These are phyloP conservation scores for Tricharina praecox DNA, from an alignment of 495 filamentous ascomycete genomes.

Conservation along the genomic window DNA sequence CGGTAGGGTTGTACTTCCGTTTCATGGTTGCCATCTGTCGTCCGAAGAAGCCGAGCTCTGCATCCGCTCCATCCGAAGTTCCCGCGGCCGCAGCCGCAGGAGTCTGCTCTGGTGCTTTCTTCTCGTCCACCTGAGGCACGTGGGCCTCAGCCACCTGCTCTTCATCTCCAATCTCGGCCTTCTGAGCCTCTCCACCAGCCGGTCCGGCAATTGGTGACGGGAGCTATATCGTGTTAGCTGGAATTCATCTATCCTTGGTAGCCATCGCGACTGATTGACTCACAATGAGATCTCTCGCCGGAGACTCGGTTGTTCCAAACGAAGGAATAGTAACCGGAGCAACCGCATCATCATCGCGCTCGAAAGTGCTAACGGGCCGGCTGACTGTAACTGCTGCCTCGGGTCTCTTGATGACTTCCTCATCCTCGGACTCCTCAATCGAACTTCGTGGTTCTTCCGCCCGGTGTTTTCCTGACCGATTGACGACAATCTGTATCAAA, in stretches of 20 bases:
- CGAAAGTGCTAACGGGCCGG: neutral
- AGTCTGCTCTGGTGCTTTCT: neutral
- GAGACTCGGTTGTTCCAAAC: neutral
- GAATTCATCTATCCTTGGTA: too few relatives aligned
- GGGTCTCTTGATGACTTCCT: neutral
- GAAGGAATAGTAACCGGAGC: neutral
- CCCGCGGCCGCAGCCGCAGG: too few relatives aligned
- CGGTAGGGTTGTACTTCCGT: constrained; percentile 3
- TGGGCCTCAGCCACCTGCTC: neutral
- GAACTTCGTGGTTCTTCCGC: neutral
- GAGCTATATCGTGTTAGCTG: neutral
- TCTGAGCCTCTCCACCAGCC: neutral
- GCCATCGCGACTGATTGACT: too few relatives aligned
- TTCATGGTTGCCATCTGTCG: neutral
- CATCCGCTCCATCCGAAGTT: neutral
- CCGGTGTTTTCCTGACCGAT: neutral
- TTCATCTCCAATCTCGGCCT: neutral
- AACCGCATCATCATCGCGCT: neutral
- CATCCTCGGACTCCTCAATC: neutral
- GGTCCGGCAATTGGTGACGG: neutral
- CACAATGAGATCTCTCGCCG: neutral
- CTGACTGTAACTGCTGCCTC: neutral
- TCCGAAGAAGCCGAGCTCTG: neutral
- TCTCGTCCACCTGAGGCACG: constrained; percentile 1
- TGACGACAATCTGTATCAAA: constrained; percentile 1